These are phyloP conservation scores for Prunella vulgaris DNA, from an alignment of 257 asterid species.

Conservation along the genomic window DNA sequence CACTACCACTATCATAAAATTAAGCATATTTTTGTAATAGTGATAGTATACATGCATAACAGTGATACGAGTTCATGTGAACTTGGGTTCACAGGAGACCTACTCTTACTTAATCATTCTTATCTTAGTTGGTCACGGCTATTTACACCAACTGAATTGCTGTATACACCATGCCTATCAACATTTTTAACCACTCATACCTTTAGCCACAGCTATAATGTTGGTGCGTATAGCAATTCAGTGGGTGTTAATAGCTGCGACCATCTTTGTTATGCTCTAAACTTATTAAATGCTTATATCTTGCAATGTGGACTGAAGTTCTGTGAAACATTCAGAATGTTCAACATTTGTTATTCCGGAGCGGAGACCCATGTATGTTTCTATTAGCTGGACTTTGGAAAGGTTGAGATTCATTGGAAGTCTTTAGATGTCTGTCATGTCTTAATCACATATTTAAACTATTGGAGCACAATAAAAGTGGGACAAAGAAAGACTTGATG, in stretches of 20 bases:
- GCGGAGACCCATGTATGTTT: neutral
- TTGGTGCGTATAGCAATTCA: neutral
- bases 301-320: neutral
- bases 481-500: neutral
- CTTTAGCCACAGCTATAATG: neutral
- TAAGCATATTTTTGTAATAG: too few species aligned
- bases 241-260: neutral
- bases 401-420: slow-evolving; percentile 9
- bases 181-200: neutral
- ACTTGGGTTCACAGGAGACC: too few species aligned
- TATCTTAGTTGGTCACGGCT: neutral
- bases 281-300: neutral
- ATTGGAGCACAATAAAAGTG: neutral
- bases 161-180: neutral
- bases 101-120: neutral
- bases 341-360: neutral
- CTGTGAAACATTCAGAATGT: neutral
- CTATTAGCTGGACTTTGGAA: neutral
- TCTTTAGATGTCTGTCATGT: neutral
- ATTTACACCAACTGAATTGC: neutral
- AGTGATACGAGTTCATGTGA: too few species aligned
- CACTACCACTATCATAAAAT: too few species aligned
- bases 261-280: neutral
- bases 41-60: too few species aligned
- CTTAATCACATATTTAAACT: neutral